A percentile compares a stretch with the other conserved stretches of the same genome.
phyloP scores from a whole-genome alignment of 2,329 filamentous ascomycete species.

The Chaetomiaceae sp. region DNA sequence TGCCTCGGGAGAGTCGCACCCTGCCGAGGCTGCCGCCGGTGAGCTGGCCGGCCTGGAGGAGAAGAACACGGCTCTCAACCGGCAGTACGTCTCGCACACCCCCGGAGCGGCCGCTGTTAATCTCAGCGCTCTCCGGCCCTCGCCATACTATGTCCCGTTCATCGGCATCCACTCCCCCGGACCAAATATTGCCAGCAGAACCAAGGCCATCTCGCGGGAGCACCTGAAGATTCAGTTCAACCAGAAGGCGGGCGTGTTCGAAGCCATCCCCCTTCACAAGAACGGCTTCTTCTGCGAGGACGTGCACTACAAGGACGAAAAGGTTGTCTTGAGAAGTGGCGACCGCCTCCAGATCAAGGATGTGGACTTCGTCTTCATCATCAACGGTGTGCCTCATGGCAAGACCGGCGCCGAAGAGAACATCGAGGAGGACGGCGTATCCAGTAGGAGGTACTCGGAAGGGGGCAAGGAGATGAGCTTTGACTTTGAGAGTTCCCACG shows the following conservation, averaged over 20 bases:
- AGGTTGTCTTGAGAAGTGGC: conserved; percentile 58
- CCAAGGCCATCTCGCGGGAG: conserved; percentile 68
- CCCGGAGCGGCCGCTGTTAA: conserved; percentile 57
- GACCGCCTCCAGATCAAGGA: conserved; percentile 68
- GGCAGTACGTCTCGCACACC: conserved; percentile 58
- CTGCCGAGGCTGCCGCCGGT: conserved; percentile 14
- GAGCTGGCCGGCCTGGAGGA: conserved; percentile 28
- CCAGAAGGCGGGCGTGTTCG: conserved; percentile 57
- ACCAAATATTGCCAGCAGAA: conserved; percentile 55
- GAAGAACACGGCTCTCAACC: conserved; percentile 49
- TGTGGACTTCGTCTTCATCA: conserved; percentile 62
- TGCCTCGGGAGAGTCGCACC: conserved; percentile 19
- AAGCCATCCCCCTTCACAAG: conserved; percentile 56
- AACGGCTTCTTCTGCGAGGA: conserved; percentile 70
- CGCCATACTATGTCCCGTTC: conserved; percentile 58
- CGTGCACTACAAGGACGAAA: conserved; percentile 50
- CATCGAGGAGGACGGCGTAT: conserved; percentile 43
- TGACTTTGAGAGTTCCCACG: conserved; percentile 62
- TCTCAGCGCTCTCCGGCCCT: conserved; percentile 55
- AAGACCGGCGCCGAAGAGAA: conserved; percentile 55
- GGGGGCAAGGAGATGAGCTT: conserved; percentile 69
- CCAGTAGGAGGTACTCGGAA: conserved; percentile 46
- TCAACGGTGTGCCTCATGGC: conserved; percentile 59
- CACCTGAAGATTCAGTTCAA: conserved; percentile 72
- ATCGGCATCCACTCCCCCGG: conserved; percentile 69